Base-by-base conservation (phyloP, 495 filamentous ascomycete species). In the Hypoxylon intermedium region DNA sequence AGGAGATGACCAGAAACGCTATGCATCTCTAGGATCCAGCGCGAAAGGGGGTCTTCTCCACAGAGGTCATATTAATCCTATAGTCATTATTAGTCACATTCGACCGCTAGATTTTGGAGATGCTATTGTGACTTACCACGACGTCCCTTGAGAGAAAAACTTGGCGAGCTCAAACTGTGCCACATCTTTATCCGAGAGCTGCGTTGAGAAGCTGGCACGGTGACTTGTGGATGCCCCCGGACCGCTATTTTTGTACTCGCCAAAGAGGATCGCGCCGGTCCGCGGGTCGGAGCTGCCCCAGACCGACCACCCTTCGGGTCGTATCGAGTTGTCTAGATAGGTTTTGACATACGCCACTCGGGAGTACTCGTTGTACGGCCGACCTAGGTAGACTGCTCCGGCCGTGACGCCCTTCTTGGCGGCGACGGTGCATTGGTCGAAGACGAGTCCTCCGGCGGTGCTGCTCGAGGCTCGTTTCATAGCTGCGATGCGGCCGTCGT, bases 391-490 rank as follows among this genome's bases (percentile, higher is more conserved):
- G 11, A 65, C 58, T 0, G 37, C 34, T 6, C 64, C 65, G 2
- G 52, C 16, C 9, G 23, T 9, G 9, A 44, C 50, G 3, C 36
- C 43, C 0, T 41, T 34, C 1, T 48, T 34, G 1, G 67, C 63
- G 2, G 65, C 55, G 9, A 72, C 41, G 7, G 48, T 63, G 53
- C 67, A 73, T 16, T 72, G 62, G 49, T 75, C 70, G 38, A 75
- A 72, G 0, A 75, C 70, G 24, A 72, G 71, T 16, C 67, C 72
- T 5, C 66, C 70, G 4, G 54, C 26, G 5, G 47, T 66, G 38
- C 38, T 58, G 24, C 64, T 64, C 6, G 66, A 53, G 1, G 55
- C 52, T 9, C 73, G 58, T 19, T 72, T 70, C 24, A 62, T 60
- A 3, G 72, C 72, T 4, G 72, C 72, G 36, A 75, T 62, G 21